phyloP scores from a whole-genome alignment of 345 rosid genomes.

The Melaleuca quinquenervia region DNA sequence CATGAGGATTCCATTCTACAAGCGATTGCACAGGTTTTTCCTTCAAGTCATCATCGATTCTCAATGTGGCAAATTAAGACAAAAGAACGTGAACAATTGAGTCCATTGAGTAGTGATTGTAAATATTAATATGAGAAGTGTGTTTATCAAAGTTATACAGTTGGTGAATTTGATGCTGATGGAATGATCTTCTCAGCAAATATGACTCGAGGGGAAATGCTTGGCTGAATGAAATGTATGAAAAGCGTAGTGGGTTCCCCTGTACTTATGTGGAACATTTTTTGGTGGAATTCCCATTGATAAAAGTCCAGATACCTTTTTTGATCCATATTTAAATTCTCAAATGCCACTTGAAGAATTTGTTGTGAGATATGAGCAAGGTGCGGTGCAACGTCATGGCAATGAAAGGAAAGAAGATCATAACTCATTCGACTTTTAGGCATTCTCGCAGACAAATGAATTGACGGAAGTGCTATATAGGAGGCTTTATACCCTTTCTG shows the following conservation, averaged over 20 bases:
- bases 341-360: conserved; percentile 50
- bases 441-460: conserved; percentile 55
- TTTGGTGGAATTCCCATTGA: conserved; percentile 59
- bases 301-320: conserved; percentile 45
- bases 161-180: conserved; percentile 39
- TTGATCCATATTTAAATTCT: conserved; percentile 35
- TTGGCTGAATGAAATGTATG: conserved; percentile 65
- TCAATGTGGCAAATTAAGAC: conserved; percentile 64
- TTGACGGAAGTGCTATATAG: conserved; percentile 72
- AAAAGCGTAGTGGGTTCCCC: conserved; percentile 68
- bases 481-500: conserved; percentile 46
- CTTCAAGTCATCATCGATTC: conserved; percentile 62
- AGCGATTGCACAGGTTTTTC: conserved; percentile 54
- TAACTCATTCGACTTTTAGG: conserved; percentile 50
- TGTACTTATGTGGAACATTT: conserved; percentile 47
- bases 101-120: conserved; percentile 42
- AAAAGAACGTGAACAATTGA: conserved; percentile 49
- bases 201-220: conserved; percentile 40
- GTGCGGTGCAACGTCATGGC: conserved; percentile 48
- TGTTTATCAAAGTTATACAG: conserved; percentile 49
- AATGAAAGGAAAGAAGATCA: conserved; percentile 82
- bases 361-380: conserved; percentile 45
- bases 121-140: conserved; percentile 60
- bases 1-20: conserved; percentile 57
- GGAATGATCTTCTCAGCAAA: conserved; percentile 47